A percentile compares a stretch with the other conserved stretches of the same genome.
These are phyloP conservation scores for Albizia julibrissin DNA, from an alignment of 306 rosid species.

Conservation along the genomic window DNA sequence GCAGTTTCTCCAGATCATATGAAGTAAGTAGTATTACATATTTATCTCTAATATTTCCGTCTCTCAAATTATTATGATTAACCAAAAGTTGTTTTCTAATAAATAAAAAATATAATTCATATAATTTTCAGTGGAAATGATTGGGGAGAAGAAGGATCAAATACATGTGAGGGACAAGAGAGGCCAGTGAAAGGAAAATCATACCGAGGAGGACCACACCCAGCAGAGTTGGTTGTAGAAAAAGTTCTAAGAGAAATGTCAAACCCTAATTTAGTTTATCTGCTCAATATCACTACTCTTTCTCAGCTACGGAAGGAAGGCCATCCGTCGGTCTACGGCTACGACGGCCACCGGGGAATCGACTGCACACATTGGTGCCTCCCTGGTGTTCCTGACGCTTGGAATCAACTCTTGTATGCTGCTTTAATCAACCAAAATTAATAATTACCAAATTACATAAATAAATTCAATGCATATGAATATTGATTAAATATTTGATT, in stretches of 20 bases:
- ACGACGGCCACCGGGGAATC: constrained; percentile 41
- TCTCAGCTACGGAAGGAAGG: constrained; percentile 76
- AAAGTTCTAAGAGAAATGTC: constrained; percentile 49
- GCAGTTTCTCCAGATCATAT: constrained; percentile 80
- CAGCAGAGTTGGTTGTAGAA: constrained; percentile 56
- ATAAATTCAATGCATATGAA: neutral
- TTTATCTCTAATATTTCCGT: neutral
- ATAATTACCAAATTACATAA: neutral
- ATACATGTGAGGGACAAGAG: constrained; percentile 46
- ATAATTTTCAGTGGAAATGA: constrained; percentile 36
- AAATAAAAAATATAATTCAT: neutral
- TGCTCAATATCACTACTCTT: constrained; percentile 58
- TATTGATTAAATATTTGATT: neutral
- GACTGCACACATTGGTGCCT: constrained; percentile 92
- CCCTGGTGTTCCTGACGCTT: constrained; percentile 79
- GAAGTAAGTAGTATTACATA: constrained; percentile 37
- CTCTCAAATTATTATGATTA: neutral
- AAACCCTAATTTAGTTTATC: constrained; percentile 35
- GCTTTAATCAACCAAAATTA: neutral
- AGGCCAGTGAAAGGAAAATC: constrained; percentile 32
- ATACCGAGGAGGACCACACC: constrained; percentile 49
- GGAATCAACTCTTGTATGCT: constrained; percentile 66
- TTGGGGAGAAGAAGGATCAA: constrained; percentile 53
- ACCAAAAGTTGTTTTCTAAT: neutral
- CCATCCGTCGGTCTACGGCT: constrained; percentile 74